Base-by-base conservation (phyloP, 2,329 filamentous ascomycete species). In the Colletotrichum sp. region DNA sequence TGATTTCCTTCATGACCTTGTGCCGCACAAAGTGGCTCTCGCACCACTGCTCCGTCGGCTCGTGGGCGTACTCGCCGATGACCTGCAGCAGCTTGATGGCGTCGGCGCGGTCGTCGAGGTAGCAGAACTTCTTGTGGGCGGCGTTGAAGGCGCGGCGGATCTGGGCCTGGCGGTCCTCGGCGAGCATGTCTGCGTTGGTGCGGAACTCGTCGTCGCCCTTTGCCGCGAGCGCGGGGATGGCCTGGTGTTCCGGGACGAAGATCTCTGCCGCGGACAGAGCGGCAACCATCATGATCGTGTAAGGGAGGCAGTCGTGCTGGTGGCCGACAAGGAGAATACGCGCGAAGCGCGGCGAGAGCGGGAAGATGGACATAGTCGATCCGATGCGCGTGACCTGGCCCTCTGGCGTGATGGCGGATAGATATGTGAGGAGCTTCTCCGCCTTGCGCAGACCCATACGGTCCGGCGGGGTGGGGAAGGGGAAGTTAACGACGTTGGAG, bases 291-390 rank as follows among this genome's bases (percentile, higher is more conserved):
- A 96, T 95, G 76, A 99, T 94, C 5, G 96, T 95, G 81, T 98
- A 96, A 0, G 94, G 93, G 66, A 98, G 89, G 78, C 97, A 96
- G 75, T 93, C 92, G 81, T 98, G 94, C 30, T 95, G 90, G 81
- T 98, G 93, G 1, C 96, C 96, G 64, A 98, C 93, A 10, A 98
- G 89, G n/a, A 99, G 87, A 85, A 99, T 99, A 71, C 96, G 95
- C 9, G 96, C 93, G 82, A 98, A 98, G 2, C 97, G 92, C 21
- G 97, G 98, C 32, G 95, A 95, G 16, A 99, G 89, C 5, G 97
- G 97, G 83, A 98, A 99, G 28, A 95, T 90, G 7, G 96, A 95
- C 86, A 99, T 94, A 69, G 95, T 94, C 44, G 91, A 91, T 21
- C 97, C 97, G 30, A 95, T 89, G 52, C 92, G 90, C 0, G 96